Conservation (phyloP, 805 yeast genomes). For the Blastobotrys terrestris region DNA sequence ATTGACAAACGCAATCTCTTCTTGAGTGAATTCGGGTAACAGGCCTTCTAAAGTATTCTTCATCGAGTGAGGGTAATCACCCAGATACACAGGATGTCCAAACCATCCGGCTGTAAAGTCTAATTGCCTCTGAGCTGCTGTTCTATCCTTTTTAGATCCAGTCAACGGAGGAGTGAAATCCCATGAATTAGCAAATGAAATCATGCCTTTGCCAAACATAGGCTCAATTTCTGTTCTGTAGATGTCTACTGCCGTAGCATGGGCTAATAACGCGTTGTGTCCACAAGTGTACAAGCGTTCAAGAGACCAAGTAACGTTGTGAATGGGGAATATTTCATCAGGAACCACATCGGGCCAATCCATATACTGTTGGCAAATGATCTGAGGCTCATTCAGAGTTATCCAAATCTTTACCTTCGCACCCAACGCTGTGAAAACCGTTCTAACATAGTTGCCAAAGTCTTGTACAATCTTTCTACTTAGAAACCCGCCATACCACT, state of each 20-base stretch:
- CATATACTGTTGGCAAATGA: conserved; percentile 13
- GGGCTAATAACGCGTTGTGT: conserved; percentile 21
- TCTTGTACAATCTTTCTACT: conserved; percentile 28
- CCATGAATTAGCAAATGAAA: conserved; percentile 25
- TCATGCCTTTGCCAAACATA: conserved; percentile 23
- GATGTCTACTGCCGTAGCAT: conserved; percentile 23
- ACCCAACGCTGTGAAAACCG: conserved; percentile 28
- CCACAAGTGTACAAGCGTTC: conserved; percentile 12
- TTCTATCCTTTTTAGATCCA: conserved; percentile 20
- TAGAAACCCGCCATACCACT: conserved; percentile 23
- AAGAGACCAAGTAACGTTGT: conserved; percentile 4
- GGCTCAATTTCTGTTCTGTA: conserved; percentile 25
- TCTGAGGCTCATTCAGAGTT: conserved; percentile 31
- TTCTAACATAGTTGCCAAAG: conserved; percentile 31
- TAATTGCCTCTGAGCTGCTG: conserved; percentile 27
- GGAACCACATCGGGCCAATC: conserved; percentile 20
- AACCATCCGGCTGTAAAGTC: conserved; percentile 24
- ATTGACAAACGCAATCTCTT: conserved; percentile 23
- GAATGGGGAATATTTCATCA: conserved; percentile 24
- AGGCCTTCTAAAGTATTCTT: conserved; percentile 21
- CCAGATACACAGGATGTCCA: conserved; percentile 28
- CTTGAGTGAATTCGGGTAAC: conserved; percentile 24
- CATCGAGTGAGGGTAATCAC: conserved; percentile 28
- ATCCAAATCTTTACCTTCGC: conserved; percentile 31
- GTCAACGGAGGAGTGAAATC: conserved; percentile 26